Evolutionary conservation across 192 early-diverging fungal species (phyloP).

Genomic region (Entophlyctis luteolus): DNA sequence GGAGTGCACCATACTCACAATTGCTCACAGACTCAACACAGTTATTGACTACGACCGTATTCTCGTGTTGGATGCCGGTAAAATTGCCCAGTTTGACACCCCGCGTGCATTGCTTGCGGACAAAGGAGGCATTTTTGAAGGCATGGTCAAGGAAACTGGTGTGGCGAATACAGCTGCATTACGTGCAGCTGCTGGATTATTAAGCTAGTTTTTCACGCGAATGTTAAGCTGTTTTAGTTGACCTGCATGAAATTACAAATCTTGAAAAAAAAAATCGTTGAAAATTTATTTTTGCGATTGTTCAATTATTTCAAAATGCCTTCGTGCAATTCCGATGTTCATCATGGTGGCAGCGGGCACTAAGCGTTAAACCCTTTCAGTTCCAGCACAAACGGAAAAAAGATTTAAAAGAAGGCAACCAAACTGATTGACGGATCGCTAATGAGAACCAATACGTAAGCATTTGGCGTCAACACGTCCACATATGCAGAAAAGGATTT

Average conservation of each 20-base stretch:
- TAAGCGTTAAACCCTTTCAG: conserved; percentile 21
- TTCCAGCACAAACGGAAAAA: neutral
- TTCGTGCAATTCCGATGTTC: conserved; percentile 75
- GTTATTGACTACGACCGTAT: conserved; percentile 71
- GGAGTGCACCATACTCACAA: conserved; percentile 13
- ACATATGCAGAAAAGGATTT: conserved; percentile 70
- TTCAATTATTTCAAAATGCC: conserved; percentile 53
- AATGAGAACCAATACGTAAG: conserved; percentile 83
- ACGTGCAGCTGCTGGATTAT: conserved; percentile 46
- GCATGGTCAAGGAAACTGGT: conserved; percentile 67
- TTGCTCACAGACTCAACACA: conserved; percentile 34
- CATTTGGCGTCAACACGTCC: conserved; percentile 78
- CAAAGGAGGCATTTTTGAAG: conserved; percentile 45
- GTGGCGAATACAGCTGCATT: conserved; percentile 56
- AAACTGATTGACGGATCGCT: conserved; percentile 79
- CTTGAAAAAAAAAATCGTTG: too few species aligned
- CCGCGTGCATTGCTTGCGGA: conserved; percentile 59
- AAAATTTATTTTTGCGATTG: too few species aligned
- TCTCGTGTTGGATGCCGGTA: conserved; percentile 66
- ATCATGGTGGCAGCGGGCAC: conserved; percentile 77
- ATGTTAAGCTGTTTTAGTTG: too few species aligned
- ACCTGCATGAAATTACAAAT: too few species aligned
- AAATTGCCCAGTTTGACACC: conserved; percentile 73
- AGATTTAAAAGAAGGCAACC: conserved; percentile 21
- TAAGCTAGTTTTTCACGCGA: too few species aligned